Evolutionary conservation across 139 green algal genomes (phyloP).

Genomic region (Closterium sp.): DNA sequence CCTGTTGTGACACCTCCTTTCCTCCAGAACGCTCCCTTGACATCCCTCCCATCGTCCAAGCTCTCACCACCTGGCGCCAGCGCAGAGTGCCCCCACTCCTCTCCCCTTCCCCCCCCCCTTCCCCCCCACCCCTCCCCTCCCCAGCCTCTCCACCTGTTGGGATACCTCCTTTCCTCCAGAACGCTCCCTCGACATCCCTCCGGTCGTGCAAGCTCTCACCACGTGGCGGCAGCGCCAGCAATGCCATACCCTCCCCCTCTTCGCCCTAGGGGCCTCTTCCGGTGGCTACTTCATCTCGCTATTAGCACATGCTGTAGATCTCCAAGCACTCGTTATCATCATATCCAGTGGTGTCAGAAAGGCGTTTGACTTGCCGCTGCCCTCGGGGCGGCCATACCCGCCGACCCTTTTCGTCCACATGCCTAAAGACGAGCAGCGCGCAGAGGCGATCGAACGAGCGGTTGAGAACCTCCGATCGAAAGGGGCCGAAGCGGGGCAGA

Average conservation of each 20-base stretch:
- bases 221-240: conserved; percentile 7
- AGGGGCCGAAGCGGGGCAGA: not conserved
- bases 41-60: not conserved
- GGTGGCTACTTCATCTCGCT: conserved; percentile 34
- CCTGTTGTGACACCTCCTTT: conserved; percentile 7
- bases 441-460: not conserved
- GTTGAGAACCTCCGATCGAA: not conserved
- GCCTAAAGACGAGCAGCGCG: not conserved
- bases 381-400: conserved; percentile 3
- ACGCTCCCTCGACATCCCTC: not conserved
- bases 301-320: conserved; percentile 20
- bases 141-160: conserved; percentile 15
- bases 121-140: too few relatives aligned
- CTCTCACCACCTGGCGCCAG: not conserved
- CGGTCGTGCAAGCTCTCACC: not conserved
- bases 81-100: not conserved
- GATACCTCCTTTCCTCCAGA: not conserved
- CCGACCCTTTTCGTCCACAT: conserved; percentile 35
- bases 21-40: conserved; percentile 1
- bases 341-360: conserved; percentile 9
- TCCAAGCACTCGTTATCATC: conserved; percentile 10
- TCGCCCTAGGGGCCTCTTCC: conserved; percentile 27
- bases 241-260: not conserved
- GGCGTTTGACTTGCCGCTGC: conserved; percentile 12
- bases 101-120: not conserved